Evolutionary conservation across 345 rosid species (phyloP), one percentile per base, ranked within the genome.

Genomic region (Populus tremula): DNA sequence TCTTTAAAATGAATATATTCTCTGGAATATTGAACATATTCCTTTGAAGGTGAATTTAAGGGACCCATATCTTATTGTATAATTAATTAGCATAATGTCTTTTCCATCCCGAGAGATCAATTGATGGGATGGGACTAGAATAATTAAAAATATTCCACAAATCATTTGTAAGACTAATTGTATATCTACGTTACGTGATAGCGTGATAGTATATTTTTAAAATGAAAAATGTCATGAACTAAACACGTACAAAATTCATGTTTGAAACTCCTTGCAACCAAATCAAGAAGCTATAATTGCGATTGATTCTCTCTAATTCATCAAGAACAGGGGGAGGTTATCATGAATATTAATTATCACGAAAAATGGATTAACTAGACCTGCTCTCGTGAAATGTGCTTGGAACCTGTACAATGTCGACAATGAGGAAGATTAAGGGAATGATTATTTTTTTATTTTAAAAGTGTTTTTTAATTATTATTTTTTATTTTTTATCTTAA

Each of bases 1-100:
- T 92, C 98, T 90, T 90, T 74, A 45, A 36, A 69, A 81, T 82
- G 89, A 89, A 89, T 88, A 89, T 90, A 89, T 94, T 86, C 93
- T 80, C 74, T 66, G 36, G 81, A 85, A 86, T 88, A 33, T 33
- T 33, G 94, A 94, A 93, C 87, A 93, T 93, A 89, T 93, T 93
- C 97, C 83, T 81, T 75, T 80, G 78, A 79, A 82, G 76, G 68
- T 77, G 78, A 82, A 83, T 56, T 69, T 45, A 83, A 9, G 84
- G 89, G 86, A 12, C 86, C 89, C 78, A 6, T 82, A 36, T 29
- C 69, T 6, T 67, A 33, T 33, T 33, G 36, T 81, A 59, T 67
- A 79, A 64, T 86, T 78, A 56, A 64, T 86, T 78, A 56, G 47
- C 73, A 69, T 67, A 43, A 75, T 50, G 59, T 74, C 71, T 75